Evolutionary conservation across 73 alveolate genomes (phyloP).

Genomic region (Paramecium primaurelia): DNA sequence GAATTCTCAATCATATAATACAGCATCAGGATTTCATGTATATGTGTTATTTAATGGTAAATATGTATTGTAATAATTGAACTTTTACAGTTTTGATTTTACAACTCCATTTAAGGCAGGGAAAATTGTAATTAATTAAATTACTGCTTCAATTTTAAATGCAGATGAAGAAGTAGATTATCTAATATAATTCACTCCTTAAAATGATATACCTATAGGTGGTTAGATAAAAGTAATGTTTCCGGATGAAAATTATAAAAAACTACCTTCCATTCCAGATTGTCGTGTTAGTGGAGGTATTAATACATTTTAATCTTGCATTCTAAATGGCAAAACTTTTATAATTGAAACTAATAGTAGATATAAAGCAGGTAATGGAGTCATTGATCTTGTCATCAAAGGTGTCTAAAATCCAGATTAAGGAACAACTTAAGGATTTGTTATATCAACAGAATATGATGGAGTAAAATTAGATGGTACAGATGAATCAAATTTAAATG

Average conservation of each 20-base stretch:
- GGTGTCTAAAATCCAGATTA: slow-evolving; percentile 57
- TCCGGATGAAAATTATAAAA: slow-evolving; percentile 39
- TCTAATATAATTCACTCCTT: slow-evolving; percentile 47
- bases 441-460: slow-evolving; percentile 1
- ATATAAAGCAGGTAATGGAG: slow-evolving; percentile 55
- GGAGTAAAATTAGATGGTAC: slow-evolving; percentile 53
- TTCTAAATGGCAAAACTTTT: slow-evolving; percentile 47
- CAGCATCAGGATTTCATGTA: slow-evolving; percentile 39
- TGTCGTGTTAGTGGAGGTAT: slow-evolving; percentile 55
- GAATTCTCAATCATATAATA: slow-evolving; percentile 8
- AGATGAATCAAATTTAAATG: slow-evolving; percentile 30
- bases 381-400: not conserved
- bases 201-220: slow-evolving; percentile 48
- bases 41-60: slow-evolving; percentile 10
- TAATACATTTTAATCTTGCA: slow-evolving; percentile 41
- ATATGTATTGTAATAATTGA: not conserved
- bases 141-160: slow-evolving; percentile 46
- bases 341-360: not conserved
- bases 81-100: slow-evolving; percentile 39
- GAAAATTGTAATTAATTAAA: slow-evolving; percentile 39
- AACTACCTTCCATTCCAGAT: slow-evolving; percentile 48
- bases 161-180: slow-evolving; percentile 60
- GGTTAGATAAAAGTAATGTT: slow-evolving; percentile 44
- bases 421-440: slow-evolving; percentile 59
- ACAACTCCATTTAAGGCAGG: slow-evolving; percentile 50